phyloP scores from a whole-genome alignment of 306 rosid genomes.

The Phaseolus lunatus region DNA sequence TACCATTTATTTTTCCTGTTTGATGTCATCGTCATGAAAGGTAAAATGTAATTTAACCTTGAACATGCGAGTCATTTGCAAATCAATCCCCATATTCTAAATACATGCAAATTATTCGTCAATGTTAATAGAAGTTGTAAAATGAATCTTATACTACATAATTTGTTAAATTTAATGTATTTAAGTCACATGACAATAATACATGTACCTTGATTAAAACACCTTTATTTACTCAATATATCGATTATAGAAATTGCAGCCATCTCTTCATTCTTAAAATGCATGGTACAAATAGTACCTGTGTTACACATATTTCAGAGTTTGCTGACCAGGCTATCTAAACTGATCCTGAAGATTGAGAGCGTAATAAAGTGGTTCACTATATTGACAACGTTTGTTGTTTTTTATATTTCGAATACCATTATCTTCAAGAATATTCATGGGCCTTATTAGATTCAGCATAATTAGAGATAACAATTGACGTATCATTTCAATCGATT shows the following conservation, averaged over 20 bases:
- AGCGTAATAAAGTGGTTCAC: neutral
- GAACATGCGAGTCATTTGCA: neutral
- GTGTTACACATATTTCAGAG: neutral
- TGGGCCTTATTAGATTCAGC: neutral
- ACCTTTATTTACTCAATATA: neutral
- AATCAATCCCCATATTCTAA: neutral
- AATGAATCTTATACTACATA: neutral
- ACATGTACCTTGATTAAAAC: neutral
- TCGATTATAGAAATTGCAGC: neutral
- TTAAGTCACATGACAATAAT: neutral
- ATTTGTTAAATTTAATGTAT: too few species aligned
- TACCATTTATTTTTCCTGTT: conserved; percentile 5
- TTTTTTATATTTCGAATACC: neutral
- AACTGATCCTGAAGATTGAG: neutral
- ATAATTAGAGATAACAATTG: neutral
- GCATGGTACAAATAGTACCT: neutral
- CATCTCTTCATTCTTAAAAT: neutral
- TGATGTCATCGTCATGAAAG: neutral
- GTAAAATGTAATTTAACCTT: neutral
- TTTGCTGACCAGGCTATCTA: neutral
- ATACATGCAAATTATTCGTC: neutral
- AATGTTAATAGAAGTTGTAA: neutral
- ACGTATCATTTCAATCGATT: neutral
- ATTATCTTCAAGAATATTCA: neutral
- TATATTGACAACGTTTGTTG: neutral